Percentiles rank a stretch among this genome's conserved stretches.
These are phyloP conservation scores for Candida rishiriensis DNA, from an alignment of 805 yeast species.

Conservation along the genomic window DNA sequence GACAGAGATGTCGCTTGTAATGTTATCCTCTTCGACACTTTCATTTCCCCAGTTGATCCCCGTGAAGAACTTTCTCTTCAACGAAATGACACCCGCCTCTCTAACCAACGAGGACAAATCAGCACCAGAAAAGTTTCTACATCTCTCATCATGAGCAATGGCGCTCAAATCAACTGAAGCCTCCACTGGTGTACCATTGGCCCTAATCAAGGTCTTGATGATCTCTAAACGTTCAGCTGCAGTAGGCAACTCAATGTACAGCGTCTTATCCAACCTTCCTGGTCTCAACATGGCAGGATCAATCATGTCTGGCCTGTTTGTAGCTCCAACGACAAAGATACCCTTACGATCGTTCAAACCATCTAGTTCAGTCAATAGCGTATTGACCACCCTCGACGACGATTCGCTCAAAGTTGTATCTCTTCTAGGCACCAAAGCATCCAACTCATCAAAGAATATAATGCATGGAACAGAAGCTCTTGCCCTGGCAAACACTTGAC, in stretches of 20 bases:
- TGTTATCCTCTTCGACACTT: conserved; percentile 18
- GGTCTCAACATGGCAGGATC: conserved; percentile 98
- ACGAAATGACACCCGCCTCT: conserved; percentile 89
- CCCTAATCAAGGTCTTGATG: conserved; percentile 64
- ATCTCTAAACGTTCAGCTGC: conserved; percentile 78
- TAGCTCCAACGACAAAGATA: conserved; percentile 92
- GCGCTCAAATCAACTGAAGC: conserved; percentile 52
- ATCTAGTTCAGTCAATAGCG: conserved; percentile 88
- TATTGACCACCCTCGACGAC: conserved; percentile 90
- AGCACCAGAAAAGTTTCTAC: conserved; percentile 93
- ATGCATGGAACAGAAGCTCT: conserved; percentile 94
- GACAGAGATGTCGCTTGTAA: conserved; percentile 41
- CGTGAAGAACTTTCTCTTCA: conserved; percentile 67
- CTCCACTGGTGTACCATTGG: conserved; percentile 73
- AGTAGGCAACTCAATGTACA: conserved; percentile 85
- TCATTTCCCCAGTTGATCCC: conserved; percentile 46
- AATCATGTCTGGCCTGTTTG: conserved; percentile 96
- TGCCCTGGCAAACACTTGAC: conserved; percentile 91
- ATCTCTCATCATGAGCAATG: conserved; percentile 71
- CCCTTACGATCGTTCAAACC: conserved; percentile 92
- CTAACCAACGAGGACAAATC: conserved; percentile 88
- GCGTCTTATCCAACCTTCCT: conserved; percentile 89
- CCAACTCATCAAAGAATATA: conserved; percentile 92
- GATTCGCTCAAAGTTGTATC: conserved; percentile 86
- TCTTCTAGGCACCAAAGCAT: conserved; percentile 92